Base-by-base conservation (phyloP, 352 stramenopile genomes). In the Phytophthora podocarpi region DNA sequence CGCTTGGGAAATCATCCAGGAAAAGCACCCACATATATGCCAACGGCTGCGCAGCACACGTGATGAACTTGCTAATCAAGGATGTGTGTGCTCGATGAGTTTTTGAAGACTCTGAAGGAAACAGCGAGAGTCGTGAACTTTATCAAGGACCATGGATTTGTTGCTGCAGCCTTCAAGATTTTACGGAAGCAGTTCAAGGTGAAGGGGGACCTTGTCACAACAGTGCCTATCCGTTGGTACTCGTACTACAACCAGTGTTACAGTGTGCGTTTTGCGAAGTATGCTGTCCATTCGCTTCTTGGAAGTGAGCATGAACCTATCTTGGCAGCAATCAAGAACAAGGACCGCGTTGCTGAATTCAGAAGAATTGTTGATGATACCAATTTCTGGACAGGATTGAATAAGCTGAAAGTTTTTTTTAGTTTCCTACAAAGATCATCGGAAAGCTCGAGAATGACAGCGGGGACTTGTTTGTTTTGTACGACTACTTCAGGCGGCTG, bases 11-110 rank as follows among this genome's bases (percentile, higher is more conserved):
- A 20, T 41, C 2, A 23, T 41, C 11, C 15, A 41, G 4, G 4
- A 26, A 9, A 10, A 41, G 15, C 11, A 21, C 10, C n/a, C 35
- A 5, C 35, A 4, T 1, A 10, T 48, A 24, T 34, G 35, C 35
- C 10, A 41, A 41, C 16, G 35, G 35, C 11, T 41, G 16, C 10
- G 35, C 5, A 21, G 35, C 35, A 9, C 35, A 23, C 11, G 16
- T 41, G 5, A 41, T 41, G 35, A 41, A 41, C 28, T 12, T 42
- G 8, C 18, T 54, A 10, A 54, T 42, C 12, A 54, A 54, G 23
- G 32, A 54, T 34, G 21, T 54, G 0, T 54, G 46, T n/a, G 16
- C 12, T 54, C 21, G 8, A 12, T 0, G 32, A 26, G 3, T 35
- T 54, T 15, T 34, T 4, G 4, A 5, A n/a, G 0, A 16, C 21